Base-by-base conservation (phyloP, 768 basidiomycete species). In the Pisolithus orientalis region DNA sequence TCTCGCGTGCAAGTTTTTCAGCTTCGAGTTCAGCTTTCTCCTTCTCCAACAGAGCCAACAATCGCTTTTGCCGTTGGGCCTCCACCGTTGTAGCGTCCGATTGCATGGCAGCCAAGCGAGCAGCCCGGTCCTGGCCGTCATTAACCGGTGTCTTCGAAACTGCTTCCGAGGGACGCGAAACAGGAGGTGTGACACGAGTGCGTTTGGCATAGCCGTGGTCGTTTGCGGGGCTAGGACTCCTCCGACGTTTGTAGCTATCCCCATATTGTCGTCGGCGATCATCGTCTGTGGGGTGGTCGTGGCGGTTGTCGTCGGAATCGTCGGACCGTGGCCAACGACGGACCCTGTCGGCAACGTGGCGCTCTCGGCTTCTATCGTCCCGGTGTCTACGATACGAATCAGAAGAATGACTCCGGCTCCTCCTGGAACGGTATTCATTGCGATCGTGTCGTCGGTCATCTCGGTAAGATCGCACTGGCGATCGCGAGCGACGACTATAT, bases 61-160 rank as follows among this genome's bases (percentile, higher is more conserved):
- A 72, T 21, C 88, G 81, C 56, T 83, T 80, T 54, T 86, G 80
- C 25, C 94, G 83, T 43, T 92, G 84, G 0, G 68, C 66, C 44
- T 80, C 78, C 72, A 92, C 76, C 7, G 68, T 66, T n/a, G 73
- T 66, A 1, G 95, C 95, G 53, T 85, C 81, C 2, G 77, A 70
- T 24, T 84, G 70, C 95, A 98, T 98, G 5, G 92, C 87, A 0
- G 91, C 94, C 28, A 98, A 74, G n/a, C 90, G 84, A 27, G 89
- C 87, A 3, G 84, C 84, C 32, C 94, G 85, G 28, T 85, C 86
- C 1, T 77, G 74, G 7, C 69, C 64, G 48, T 59, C 53, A 47
- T 65, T 59, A 32, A 62, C 48, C 29, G 53, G 28, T 25, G 59
- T 59, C 17, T 49, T 43, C 56, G 63, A 50, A 9, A 28, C 25